phyloP scores from a whole-genome alignment of 2,329 filamentous ascomycete species.

The Teratosphaeriaceae sp. region DNA sequence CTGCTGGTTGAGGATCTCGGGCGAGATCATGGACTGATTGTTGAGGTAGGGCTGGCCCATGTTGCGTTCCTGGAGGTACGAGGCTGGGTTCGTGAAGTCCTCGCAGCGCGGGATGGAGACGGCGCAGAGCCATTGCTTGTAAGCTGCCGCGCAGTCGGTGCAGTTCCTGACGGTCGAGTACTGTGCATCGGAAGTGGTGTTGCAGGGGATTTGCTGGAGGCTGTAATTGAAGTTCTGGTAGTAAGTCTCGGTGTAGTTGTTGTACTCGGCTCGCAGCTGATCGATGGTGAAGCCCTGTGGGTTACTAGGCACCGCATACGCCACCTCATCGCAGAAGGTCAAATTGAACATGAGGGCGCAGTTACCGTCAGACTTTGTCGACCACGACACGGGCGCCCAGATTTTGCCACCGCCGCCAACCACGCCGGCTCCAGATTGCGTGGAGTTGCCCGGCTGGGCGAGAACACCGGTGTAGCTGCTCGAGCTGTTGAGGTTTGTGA shows the following conservation, averaged over 20 bases:
- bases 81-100: conserved; percentile 59
- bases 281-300: conserved; percentile 53
- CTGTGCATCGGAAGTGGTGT: conserved; percentile 62
- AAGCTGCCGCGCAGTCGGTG: conserved; percentile 67
- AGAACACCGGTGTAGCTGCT: conserved; percentile 68
- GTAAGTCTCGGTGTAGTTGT: conserved; percentile 61
- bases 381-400: conserved; percentile 64
- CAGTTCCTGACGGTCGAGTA: conserved; percentile 80
- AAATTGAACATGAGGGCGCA: conserved; percentile 83
- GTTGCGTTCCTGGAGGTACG: conserved; percentile 63
- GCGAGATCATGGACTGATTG: conserved; percentile 21
- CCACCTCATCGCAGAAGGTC: conserved; percentile 79
- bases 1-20: conserved; percentile 14
- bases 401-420: conserved; percentile 70
- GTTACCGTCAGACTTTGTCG: conserved; percentile 73
- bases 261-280: conserved; percentile 66
- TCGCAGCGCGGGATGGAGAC: conserved; percentile 89
- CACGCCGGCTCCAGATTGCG: conserved; percentile 46
- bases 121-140: conserved; percentile 93
- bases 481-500: conserved; percentile 65
- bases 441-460: conserved; percentile 53
- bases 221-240: conserved; percentile 76
- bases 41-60: conserved; percentile 43
- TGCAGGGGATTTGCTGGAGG: conserved; percentile 78
- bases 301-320: conserved; percentile 87